Evolutionary conservation across 805 yeast species (phyloP), one percentile per base, ranked within the genome.

Genomic region (Clavispora carvajalis): DNA sequence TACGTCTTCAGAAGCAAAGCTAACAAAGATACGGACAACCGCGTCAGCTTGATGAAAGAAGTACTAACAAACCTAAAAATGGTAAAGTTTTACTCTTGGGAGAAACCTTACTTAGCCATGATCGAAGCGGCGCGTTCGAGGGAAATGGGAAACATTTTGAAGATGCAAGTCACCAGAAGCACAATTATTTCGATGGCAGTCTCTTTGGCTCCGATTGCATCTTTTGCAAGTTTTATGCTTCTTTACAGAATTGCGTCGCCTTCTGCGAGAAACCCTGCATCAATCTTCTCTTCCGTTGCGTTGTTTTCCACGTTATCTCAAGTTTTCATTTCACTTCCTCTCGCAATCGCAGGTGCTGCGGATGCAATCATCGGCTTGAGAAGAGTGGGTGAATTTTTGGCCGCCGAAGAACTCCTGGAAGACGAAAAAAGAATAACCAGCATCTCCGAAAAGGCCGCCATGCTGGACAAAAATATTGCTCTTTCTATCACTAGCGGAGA

Each of bases 41-140:
- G 47, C 7, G 42, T 44, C 7, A 34, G 34, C 3, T 28, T 21
- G 26, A 38, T 40, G 35, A 40, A 40, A 19, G 44, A 44, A 30
- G 34, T 44, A 13, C 21, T 44, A 13, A 37, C 12, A 28, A 44
- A 44, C 37, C 33, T 44, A 30, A 34, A 35, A 17, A 44, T 44
- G 35, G 38, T 44, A 23, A 44, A 44, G 36, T 34, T 44, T 31
- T 44, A 44, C 44, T 34, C 44, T 12, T 44, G 47, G 47, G 47
- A 44, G 17, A 9, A 37, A 7, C 42, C 47, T 3, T 44, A 37
- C 36, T 37, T 37, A 16, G 21, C 22, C 21, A 22, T 22, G 22
- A 28, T 44, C 30, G 10, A 22, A 4, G 17, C 17, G 3, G 24
- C 22, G 16, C 22, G 47, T 10, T 15, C 11, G 7, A 7, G 30